Base-by-base conservation (phyloP, 495 filamentous ascomycete genomes). In the Aspergillus incahuasiensis region DNA sequence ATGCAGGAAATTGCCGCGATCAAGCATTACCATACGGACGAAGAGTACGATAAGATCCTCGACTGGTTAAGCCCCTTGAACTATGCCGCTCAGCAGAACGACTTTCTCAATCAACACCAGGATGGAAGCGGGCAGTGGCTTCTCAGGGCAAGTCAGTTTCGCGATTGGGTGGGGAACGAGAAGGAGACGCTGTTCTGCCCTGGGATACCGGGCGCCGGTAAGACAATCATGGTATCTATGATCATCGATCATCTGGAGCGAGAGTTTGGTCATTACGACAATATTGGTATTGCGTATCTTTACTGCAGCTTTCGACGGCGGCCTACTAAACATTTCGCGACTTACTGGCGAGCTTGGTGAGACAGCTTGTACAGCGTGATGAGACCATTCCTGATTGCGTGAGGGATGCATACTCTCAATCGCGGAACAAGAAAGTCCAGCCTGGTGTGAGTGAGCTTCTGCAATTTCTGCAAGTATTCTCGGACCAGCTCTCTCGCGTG, bases 181-280 rank as follows among this genome's bases (percentile, higher is more conserved):
- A n/a, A n/a, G 19, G 43, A 24, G 19, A 77, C 60, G 2, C 53
- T 79, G 1, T 79, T 74, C 45, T 83, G 74, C 54, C 64, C 68
- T 1, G 79, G 78, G 0, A 74, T 76, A 22, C 68, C 64, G 2
- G 71, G 75, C 42, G 68, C 66, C 0, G 74, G 74, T 3, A 78
- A 78, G 59, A 75, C 74, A 20, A 68, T 76, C 6, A 54, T 70
- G 6, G 59, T 66, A 12, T 67, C 73, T 7, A 67, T 67, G 28
- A 62, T 77, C 2, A 58, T 77, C 12, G 52, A 74, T 8, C 6
- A 71, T 16, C 62, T 75, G 1, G 15, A 39, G 2, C 52, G 43
- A 1, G 48, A 15, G 2, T 66, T 67, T 48, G 16, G 6, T 11
- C 21, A 54, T 42, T 51, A 65, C 8, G 8, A 6, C 0, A 53